Base-by-base conservation (phyloP, 192 early-diverging fungal genomes). In the Podila epigama region DNA sequence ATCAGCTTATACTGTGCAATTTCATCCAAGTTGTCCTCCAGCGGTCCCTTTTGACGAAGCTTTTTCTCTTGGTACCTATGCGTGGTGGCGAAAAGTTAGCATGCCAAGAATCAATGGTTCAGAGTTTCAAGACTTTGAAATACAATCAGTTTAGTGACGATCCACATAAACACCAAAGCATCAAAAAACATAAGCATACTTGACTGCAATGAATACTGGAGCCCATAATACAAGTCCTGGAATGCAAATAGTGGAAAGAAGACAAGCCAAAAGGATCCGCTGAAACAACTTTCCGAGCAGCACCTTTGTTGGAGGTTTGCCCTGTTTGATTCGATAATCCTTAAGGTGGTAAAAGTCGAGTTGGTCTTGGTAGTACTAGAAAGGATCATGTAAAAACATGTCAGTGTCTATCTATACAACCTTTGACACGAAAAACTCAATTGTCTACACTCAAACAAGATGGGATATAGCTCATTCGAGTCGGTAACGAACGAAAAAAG, bases 1-100 rank as follows among this genome's bases (percentile, higher is more conserved):
- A 81, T 68, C 51, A 81, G 41, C 60, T 81, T 81, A 56, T 81
- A 81, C 48, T 81, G 79, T 39, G 79, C 69, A 75, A 81, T 81
- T 51, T 81, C 79, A 48, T 81, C 79, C 67, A 75, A 56, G 32
- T 81, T 81, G 27, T 81, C 79, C 34, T 75, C 79, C 41, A 75
- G 25, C 5, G 61, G 66, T 44, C 70, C 63, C 51, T 81, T 81
- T 6, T 31, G 55, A 7, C 79, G 61, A 61, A 81, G 60, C 50
- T 70, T 39, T 42, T 54, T 75, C 36, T 81, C 79, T 28, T 81
- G 60, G 22, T 75, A 81, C 31, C 79, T 80, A 68, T n/a, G n/a
- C n/a, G 15, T 48, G 18, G 0, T 44, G 20, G 41, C 18, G 58
- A 15, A 60, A 52, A 39, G n/a, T n/a, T n/a, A n/a, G n/a, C n/a